Conservation (phyloP, 148 eudicot genomes). For the Camellia lanceoleosa region DNA sequence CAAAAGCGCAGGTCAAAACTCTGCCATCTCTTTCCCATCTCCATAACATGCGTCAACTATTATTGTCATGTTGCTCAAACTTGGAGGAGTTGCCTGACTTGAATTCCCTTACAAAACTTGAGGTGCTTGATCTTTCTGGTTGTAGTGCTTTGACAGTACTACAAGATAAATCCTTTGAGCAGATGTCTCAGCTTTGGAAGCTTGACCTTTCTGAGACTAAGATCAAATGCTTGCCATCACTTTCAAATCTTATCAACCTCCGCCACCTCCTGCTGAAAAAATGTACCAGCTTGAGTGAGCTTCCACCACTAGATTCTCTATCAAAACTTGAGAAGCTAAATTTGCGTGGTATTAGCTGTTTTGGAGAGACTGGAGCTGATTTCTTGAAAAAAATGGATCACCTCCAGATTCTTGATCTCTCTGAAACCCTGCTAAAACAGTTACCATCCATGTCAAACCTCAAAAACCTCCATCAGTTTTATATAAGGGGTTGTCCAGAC, state of each 20-base stretch:
- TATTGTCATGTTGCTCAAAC: constrained; percentile 12
- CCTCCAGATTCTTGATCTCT: constrained; percentile 30
- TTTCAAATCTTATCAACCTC: constrained; percentile 24
- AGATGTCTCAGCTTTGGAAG: constrained; percentile 26
- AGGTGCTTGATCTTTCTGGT: constrained; percentile 29
- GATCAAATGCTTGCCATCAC: constrained; percentile 17
- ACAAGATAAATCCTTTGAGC: constrained; percentile 23
- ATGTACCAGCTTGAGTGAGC: constrained; percentile 8
- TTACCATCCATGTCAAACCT: constrained; percentile 31
- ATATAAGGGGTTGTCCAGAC: constrained; percentile 20
- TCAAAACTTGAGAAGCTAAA: constrained; percentile 29
- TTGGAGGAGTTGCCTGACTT: constrained; percentile 17
- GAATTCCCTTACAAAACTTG: constrained; percentile 18
- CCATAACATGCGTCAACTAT: constrained; percentile 15
- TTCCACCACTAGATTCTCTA: constrained; percentile 15
- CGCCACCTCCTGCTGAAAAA: constrained; percentile 21
- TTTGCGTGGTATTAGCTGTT: constrained; percentile 16
- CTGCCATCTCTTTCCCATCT: constrained; percentile 28
- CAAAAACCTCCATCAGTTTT: constrained; percentile 19
- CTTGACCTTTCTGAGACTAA: constrained; percentile 29
- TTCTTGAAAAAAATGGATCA: constrained; percentile 15
- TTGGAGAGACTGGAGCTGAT: neutral
- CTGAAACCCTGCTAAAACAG: constrained; percentile 16
- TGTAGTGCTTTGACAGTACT: constrained; percentile 22
- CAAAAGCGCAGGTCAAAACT: constrained; percentile 12